Evolutionary conservation across 768 basidiomycete species (phyloP), one percentile per base, ranked within the genome.

Genomic region (Ramaria rubella): DNA sequence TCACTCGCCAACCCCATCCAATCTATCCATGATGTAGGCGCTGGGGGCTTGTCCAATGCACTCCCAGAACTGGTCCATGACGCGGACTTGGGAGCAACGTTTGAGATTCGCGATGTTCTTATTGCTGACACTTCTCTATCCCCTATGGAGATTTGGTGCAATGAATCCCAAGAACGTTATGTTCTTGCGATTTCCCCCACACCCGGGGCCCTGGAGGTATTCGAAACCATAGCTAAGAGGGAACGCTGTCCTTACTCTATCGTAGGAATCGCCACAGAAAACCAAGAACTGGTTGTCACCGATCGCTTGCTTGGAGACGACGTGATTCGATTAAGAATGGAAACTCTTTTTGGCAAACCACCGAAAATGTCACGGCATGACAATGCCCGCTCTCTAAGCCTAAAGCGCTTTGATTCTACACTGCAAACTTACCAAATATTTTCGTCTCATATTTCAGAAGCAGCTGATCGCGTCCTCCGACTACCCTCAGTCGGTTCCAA

Each of bases 131-230:
- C 80, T 23, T 87, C 88, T 36, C 91, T 99, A 90, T 94, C 91
- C 4, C 96, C 96, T 0, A 97, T 99, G 95, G 95, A 98, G 73
- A 97, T 98, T 49, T 99, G 96, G 96, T 98, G 96, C 68, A 99
- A 99, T 71, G 96, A 99, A 72, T 88, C 86, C 61, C 96, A 98
- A 74, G 96, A 98, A 65, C 85, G 96, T 36, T 99, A 98, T 67
- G 96, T 98, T 27, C 79, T 98, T 29, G 96, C 96, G 8, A 80
- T 99, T 58, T 81, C 82, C 0, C 55, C 55, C 24, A 5, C 4
- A 24, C 81, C 82, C 2, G 77, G 80, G 17, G 80, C 79, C 57
- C 74, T 83, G 21, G 69, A 72, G 2, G 69, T 72, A 4, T 98
- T 99, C 70, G 83, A 84, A 63, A 72, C 63, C 12, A 85, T 98